phyloP scores from a whole-genome alignment of 108 stramenopile genomes.

The Fragilaria crotonensis region DNA sequence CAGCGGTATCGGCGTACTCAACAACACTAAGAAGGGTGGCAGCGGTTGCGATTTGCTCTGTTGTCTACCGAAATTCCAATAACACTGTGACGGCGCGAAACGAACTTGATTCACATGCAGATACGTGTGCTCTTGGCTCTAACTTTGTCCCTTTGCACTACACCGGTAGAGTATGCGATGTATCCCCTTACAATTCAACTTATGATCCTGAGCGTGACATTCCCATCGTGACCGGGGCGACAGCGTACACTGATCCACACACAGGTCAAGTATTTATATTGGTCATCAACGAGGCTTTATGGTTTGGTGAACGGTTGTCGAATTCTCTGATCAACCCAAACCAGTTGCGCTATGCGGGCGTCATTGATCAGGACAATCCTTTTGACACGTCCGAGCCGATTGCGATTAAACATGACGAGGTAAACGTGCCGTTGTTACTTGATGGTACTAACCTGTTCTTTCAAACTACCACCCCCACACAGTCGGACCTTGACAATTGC shows the following conservation, averaged over 20 bases:
- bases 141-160: neutral
- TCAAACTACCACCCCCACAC: no score
- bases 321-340: no score
- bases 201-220: conserved; percentile 5
- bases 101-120: conserved; percentile 25
- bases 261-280: conserved; percentile 13
- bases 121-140: conserved; percentile 7
- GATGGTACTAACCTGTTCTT: neutral
- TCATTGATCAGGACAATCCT: conserved; percentile 24
- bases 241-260: conserved; percentile 12
- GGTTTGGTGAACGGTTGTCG: conserved; percentile 9
- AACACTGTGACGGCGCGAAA: conserved; percentile 2
- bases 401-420: neutral
- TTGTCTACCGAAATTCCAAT: no score
- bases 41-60: no score
- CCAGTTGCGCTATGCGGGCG: no score
- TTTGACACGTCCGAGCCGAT: conserved; percentile 3
- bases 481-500: no score
- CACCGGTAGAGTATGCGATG: neutral
- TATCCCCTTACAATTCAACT: neutral
- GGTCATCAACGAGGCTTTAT: no score
- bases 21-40: no score
- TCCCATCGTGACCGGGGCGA: conserved; percentile 17
- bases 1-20: no score
- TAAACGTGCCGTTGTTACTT: neutral